Percentiles rank a stretch among this genome's conserved stretches.
Conservation (phyloP, 2,329 filamentous ascomycete species). For the Colletotrichum liriopes region DNA sequence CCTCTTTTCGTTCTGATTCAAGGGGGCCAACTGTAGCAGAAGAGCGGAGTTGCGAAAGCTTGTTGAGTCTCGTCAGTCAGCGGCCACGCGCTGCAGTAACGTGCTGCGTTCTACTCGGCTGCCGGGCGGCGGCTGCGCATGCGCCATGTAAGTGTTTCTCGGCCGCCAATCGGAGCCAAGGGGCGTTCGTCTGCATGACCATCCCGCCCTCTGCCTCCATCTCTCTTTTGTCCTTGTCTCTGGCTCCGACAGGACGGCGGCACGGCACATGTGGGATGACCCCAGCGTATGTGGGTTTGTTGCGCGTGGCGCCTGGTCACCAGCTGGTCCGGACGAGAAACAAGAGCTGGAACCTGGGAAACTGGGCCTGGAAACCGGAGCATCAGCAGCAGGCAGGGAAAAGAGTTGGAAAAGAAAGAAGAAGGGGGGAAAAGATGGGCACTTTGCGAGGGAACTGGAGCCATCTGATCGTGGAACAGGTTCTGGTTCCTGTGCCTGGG, state of each 20-base stretch:
- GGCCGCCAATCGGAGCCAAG: constrained; percentile 32
- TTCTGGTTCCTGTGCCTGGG: not conserved
- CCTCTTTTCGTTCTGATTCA: constrained; percentile 25
- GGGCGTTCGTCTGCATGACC: not conserved
- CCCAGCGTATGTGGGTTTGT: not conserved
- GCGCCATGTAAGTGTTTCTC: constrained; percentile 1
- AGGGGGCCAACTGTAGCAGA: constrained; percentile 7
- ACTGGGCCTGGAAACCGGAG: not conserved
- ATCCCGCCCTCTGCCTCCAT: not conserved
- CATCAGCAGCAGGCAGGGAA: not conserved
- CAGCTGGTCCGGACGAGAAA: constrained; percentile 14
- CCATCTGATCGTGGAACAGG: not conserved
- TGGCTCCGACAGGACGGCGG: not conserved
- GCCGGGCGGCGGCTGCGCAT: constrained; percentile 17
- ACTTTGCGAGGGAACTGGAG: not conserved
- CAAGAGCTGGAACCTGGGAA: not conserved
- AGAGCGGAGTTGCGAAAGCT: constrained; percentile 11
- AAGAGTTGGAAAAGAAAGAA: not conserved
- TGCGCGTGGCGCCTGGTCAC: constrained; percentile 25
- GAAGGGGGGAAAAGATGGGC: not conserved
- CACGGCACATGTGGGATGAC: not conserved
- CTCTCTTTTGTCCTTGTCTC: not conserved
- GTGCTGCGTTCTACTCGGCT: not conserved
- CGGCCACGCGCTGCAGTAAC: not conserved
- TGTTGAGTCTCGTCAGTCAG: not conserved